These are phyloP conservation scores for Solanum hybrid DNA, from an alignment of 305 asterid genomes.

Conservation along the genomic window DNA sequence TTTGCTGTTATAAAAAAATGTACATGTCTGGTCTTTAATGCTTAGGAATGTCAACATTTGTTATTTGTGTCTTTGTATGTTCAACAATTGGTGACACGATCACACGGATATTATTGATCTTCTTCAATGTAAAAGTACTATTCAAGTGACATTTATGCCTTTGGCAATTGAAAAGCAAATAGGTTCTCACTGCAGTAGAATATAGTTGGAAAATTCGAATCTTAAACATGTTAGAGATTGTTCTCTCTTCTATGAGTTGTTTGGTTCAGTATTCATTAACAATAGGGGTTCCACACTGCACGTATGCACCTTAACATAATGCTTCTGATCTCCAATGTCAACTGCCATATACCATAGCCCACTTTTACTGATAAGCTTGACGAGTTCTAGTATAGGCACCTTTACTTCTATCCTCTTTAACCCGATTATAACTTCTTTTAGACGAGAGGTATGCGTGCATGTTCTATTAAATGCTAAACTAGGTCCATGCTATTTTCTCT, in stretches of 20 bases:
- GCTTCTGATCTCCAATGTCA: not conserved
- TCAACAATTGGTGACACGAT: not conserved
- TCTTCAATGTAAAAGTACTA: not conserved
- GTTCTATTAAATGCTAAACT: not conserved
- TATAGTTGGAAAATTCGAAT: not conserved
- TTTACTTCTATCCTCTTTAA: not conserved
- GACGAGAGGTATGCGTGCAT: conserved; percentile 1
- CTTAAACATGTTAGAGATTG: not conserved
- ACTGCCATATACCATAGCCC: not conserved
- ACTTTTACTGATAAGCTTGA: not conserved
- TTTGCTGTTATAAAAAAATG: not conserved
- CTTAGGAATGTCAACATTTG: not conserved
- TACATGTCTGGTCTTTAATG: not conserved
- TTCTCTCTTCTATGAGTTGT: not conserved
- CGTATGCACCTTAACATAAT: not conserved
- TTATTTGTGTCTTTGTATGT: not conserved
- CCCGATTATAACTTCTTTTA: not conserved
- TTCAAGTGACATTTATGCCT: not conserved
- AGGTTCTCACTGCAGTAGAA: not conserved
- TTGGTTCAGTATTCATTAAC: not conserved
- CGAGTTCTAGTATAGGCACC: not conserved
- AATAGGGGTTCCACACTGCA: not conserved
- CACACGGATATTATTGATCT: not conserved
- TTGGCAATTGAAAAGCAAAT: not conserved
- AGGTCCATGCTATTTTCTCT: not conserved